phyloP scores from a whole-genome alignment of 2,329 filamentous ascomycete genomes.

The Neopestalotiopsis sp. region DNA sequence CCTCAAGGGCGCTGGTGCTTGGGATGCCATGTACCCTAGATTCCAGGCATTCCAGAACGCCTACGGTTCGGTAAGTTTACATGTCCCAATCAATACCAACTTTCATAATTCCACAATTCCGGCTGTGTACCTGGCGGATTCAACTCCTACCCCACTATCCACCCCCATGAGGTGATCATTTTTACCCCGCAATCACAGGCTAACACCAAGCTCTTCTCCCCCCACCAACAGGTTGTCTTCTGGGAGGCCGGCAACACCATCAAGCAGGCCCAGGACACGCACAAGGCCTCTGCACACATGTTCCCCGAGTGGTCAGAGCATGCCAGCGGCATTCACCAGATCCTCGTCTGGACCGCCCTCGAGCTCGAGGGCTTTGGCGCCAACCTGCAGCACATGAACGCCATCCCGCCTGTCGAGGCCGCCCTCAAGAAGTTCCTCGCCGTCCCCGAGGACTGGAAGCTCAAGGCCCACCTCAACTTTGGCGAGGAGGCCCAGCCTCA shows the following conservation, averaged over 20 bases:
- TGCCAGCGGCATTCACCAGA: constrained; percentile 26
- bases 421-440: constrained; percentile 25
- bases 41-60: constrained; percentile 26
- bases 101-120: neutral
- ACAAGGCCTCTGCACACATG: constrained; percentile 26
- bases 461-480: constrained; percentile 29
- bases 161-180: neutral
- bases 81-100: neutral
- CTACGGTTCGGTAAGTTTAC: constrained; percentile 31
- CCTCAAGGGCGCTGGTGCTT: constrained; percentile 26
- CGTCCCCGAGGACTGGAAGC: constrained; percentile 26
- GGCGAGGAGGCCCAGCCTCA: constrained; percentile 27
- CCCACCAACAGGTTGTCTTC: constrained; percentile 27
- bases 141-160: neutral
- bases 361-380: constrained; percentile 30
- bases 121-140: neutral
- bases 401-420: constrained; percentile 29
- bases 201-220: neutral
- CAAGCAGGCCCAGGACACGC: constrained; percentile 22
- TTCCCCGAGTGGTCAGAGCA: constrained; percentile 26
- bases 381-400: constrained; percentile 30
- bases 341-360: constrained; percentile 30
- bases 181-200: constrained; percentile 4
- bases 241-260: constrained; percentile 27
- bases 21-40: constrained; percentile 23